These are phyloP conservation scores for Lactarius trivialis DNA, from an alignment of 768 basidiomycete species.

Conservation along the genomic window DNA sequence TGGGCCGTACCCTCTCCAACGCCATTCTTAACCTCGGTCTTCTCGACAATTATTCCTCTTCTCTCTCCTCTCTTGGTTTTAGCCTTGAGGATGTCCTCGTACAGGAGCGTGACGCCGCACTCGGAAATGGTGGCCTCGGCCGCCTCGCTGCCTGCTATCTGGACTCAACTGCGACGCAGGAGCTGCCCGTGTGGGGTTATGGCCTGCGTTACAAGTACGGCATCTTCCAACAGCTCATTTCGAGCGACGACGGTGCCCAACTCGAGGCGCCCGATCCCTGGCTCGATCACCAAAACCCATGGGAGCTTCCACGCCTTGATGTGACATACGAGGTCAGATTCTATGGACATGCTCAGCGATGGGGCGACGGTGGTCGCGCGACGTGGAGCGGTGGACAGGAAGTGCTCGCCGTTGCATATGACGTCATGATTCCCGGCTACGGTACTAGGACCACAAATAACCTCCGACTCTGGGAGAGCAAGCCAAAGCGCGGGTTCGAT, in stretches of 20 bases:
- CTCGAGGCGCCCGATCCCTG: slow-evolving; percentile 92
- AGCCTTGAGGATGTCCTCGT: slow-evolving; percentile 81
- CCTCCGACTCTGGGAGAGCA: slow-evolving; percentile 76
- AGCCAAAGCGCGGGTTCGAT: slow-evolving; percentile 88
- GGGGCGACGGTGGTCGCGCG: slow-evolving; percentile 50
- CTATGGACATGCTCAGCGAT: slow-evolving; percentile 74
- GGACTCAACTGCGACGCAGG: slow-evolving; percentile 84
- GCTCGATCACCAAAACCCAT: slow-evolving; percentile 82
- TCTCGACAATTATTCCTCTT: slow-evolving; percentile 64
- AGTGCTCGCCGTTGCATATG: slow-evolving; percentile 89
- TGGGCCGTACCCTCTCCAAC: slow-evolving; percentile 74
- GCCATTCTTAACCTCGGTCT: slow-evolving; percentile 85
- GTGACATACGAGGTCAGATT: slow-evolving; percentile 83
- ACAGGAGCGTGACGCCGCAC: slow-evolving; percentile 86
- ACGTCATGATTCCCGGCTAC: slow-evolving; percentile 90
- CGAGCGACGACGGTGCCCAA: slow-evolving; percentile 66
- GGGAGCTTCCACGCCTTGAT: slow-evolving; percentile 84
- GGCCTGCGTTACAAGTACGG: slow-evolving; percentile 90
- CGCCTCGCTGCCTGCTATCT: slow-evolving; percentile 97
- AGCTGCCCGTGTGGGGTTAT: slow-evolving; percentile 94
- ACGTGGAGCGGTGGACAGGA: slow-evolving; percentile 88
- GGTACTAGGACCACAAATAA: slow-evolving; percentile 85
- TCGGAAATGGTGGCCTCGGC: slow-evolving; percentile 94
- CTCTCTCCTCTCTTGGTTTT: slow-evolving; percentile 78
- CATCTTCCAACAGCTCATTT: slow-evolving; percentile 92